A percentile compares a stretch with the other conserved stretches of the same genome.
phyloP scores from a whole-genome alignment of 2,329 filamentous ascomycete genomes.

The Sclerotinia nivalis region DNA sequence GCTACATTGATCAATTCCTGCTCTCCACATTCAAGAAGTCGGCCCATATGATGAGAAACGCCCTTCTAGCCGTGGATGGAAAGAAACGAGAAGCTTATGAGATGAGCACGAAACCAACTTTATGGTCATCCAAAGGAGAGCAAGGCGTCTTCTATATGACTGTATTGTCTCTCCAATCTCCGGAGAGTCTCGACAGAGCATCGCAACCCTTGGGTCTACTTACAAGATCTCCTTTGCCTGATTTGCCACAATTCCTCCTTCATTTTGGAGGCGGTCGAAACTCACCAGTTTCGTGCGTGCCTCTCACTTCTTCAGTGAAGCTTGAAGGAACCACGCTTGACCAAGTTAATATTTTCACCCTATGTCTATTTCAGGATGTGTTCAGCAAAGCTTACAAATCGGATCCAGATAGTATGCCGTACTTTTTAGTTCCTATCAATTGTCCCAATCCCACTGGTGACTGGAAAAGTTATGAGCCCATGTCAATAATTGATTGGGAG shows the following conservation, averaged over 20 bases:
- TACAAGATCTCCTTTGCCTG: conserved; percentile 64
- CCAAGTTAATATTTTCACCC: conserved; percentile 68
- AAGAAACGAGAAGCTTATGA: conserved; percentile 73
- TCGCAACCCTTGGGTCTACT: conserved; percentile 70
- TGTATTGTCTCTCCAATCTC: conserved; percentile 58
- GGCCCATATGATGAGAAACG: conserved; percentile 83
- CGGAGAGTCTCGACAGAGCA: conserved; percentile 55
- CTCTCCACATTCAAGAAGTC: conserved; percentile 71
- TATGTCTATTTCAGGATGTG: conserved; percentile 75
- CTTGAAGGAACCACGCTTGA: conserved; percentile 49
- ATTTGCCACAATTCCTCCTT: conserved; percentile 67
- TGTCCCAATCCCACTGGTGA: background rate
- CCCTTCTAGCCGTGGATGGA: conserved; percentile 74
- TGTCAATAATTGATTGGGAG: conserved; percentile 60
- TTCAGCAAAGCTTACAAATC: conserved; percentile 85
- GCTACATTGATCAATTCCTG: conserved; percentile 71
- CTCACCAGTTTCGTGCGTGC: conserved; percentile 56
- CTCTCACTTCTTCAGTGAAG: conserved; percentile 48
- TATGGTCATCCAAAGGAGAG: conserved; percentile 61
- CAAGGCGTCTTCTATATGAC: conserved; percentile 61
- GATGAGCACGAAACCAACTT: conserved; percentile 75
- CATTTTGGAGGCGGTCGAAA: conserved; percentile 66
- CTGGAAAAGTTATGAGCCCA: background rate
- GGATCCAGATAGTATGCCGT: conserved; percentile 66
- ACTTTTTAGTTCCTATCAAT: conserved; percentile 72